A percentile compares a stretch with the other conserved stretches of the same genome.
Conservation (phyloP, 1,284 basidiomycete species). For the Ustilago hordei region DNA sequence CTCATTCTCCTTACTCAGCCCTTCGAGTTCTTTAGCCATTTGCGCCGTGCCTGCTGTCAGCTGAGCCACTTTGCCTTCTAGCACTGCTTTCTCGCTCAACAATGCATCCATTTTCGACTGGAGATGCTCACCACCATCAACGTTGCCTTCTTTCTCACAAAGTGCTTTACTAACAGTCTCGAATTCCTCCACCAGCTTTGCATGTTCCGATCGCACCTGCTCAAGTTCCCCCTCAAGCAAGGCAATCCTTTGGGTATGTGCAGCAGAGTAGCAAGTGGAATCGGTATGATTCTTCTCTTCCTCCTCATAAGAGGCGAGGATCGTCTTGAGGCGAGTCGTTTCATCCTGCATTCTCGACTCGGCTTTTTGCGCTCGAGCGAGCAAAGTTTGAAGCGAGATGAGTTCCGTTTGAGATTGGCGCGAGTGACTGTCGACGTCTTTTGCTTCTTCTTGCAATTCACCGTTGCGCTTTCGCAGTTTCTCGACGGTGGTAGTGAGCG, state of each 20-base stretch:
- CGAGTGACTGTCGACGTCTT: constrained; percentile 51
- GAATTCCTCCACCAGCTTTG: constrained; percentile 7
- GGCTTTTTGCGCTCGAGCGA: constrained; percentile 20
- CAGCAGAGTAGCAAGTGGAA: constrained; percentile 52
- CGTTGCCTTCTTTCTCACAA: constrained; percentile 23
- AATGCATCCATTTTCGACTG: not conserved
- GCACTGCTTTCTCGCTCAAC: constrained; percentile 24
- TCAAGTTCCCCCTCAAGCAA: constrained; percentile 57
- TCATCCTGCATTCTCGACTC: constrained; percentile 42
- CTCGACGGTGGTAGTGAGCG: constrained; percentile 32
- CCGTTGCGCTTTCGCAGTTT: constrained; percentile 45
- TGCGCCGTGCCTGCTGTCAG: constrained; percentile 46
- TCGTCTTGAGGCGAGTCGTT: constrained; percentile 43
- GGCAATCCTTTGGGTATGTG: constrained; percentile 60
- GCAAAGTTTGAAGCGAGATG: constrained; percentile 53
- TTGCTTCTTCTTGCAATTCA: constrained; percentile 44
- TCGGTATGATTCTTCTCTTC: constrained; percentile 56
- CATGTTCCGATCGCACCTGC: constrained; percentile 30
- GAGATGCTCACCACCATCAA: constrained; percentile 13
- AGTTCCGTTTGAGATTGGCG: constrained; percentile 56
- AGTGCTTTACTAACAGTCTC: constrained; percentile 13
- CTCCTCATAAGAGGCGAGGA: constrained; percentile 54
- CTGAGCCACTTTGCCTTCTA: constrained; percentile 53
- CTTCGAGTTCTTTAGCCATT: constrained; percentile 73
- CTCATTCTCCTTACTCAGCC: constrained; percentile 79